Percentiles rank a stretch among this genome's conserved stretches.
Evolutionary conservation across 2,329 filamentous ascomycete species (phyloP).

Genomic region (Geosmithia putterillii): DNA sequence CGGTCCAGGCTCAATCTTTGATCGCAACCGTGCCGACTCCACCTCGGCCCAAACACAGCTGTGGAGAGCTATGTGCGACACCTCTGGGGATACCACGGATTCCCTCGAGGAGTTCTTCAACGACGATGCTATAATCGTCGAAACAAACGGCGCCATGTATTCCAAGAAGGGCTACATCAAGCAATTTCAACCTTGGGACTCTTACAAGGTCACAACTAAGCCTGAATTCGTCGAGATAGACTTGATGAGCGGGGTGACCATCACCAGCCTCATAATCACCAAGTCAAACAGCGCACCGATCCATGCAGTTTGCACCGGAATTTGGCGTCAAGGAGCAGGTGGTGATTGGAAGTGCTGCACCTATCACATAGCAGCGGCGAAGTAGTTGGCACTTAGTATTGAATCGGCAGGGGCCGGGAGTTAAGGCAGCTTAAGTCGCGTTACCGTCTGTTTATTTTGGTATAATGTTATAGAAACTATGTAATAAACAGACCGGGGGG

Average conservation of each 20-base stretch:
- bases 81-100: no score
- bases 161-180: conserved; percentile 18
- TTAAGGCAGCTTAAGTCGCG: no score
- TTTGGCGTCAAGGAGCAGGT: conserved; percentile 18
- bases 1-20: conserved; percentile 13
- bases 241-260: conserved; percentile 18
- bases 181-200: conserved; percentile 19
- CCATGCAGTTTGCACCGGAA: conserved; percentile 19
- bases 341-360: conserved; percentile 21
- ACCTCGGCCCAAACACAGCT: conserved; percentile 20
- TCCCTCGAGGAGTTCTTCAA: conserved; percentile 19
- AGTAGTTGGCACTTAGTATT: no score
- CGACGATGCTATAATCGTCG: conserved; percentile 17
- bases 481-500: no score
- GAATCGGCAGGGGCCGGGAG: no score
- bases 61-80: conserved; percentile 20
- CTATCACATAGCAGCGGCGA: conserved; percentile 13
- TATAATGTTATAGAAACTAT: no score
- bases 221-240: conserved; percentile 23
- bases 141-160: conserved; percentile 17
- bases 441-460: no score
- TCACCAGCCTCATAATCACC: conserved; percentile 19
- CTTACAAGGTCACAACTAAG: conserved; percentile 21
- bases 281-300: conserved; percentile 16
- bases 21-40: conserved; percentile 21